Conservation (phyloP, 2,329 filamentous ascomycete genomes). For the Penicillium oxalicum region DNA sequence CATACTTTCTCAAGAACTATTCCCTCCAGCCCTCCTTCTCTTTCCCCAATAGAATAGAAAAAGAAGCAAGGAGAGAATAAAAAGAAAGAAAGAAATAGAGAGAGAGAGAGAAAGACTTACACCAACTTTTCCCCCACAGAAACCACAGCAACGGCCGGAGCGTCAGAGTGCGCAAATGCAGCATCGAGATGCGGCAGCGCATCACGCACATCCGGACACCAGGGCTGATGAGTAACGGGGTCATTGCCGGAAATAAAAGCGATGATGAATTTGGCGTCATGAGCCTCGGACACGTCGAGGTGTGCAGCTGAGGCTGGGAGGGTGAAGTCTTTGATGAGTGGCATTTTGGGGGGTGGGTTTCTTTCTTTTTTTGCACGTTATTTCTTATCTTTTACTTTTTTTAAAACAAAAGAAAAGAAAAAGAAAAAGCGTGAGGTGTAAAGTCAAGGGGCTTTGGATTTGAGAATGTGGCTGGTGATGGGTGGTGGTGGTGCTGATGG, state of each 20-base stretch:
- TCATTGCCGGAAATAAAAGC: conserved; percentile 36
- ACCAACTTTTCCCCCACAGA: conserved; percentile 32
- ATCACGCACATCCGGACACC: conserved; percentile 39
- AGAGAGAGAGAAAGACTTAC: conserved; percentile 19
- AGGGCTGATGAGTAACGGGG: conserved; percentile 31
- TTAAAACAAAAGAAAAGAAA: not conserved
- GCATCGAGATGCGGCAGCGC: conserved; percentile 30
- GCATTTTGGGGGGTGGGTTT: conserved; percentile 21
- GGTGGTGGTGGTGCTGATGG: no score
- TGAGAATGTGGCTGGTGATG: no score
- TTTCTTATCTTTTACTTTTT: not conserved
- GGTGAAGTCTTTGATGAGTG: conserved; percentile 18
- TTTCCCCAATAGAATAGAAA: no score
- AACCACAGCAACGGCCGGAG: conserved; percentile 25
- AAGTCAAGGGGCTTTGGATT: no score
- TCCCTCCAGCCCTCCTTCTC: no score
- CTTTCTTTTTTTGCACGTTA: no score
- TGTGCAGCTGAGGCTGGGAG: conserved; percentile 14
- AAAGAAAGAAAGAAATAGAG: not conserved
- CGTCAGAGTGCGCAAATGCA: conserved; percentile 23
- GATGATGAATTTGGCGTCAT: conserved; percentile 26
- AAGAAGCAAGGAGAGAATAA: no score
- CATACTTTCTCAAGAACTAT: no score
- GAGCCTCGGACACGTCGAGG: conserved; percentile 24
- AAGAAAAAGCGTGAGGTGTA: no score